A percentile compares a stretch with the other conserved stretches of the same genome.
Conservation (phyloP, 176 grass and related monocot species). For the Carex kokanica region DNA sequence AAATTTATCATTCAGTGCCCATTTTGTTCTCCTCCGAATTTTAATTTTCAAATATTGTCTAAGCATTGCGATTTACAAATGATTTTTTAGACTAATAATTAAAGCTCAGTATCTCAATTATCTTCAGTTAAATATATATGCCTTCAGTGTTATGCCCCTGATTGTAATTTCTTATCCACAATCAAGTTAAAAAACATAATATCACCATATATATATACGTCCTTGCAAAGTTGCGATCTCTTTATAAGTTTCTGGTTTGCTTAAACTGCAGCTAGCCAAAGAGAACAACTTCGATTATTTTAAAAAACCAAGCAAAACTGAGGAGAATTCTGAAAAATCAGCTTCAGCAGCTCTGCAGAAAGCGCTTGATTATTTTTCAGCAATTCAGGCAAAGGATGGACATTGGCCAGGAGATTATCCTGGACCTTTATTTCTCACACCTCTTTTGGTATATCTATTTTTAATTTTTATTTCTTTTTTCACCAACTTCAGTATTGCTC, state of each 20-base stretch:
- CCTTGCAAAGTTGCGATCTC: neutral
- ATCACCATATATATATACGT: too few relatives aligned
- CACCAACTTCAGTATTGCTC: neutral
- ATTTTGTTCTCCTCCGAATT: too few relatives aligned
- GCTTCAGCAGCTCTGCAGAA: constrained; percentile 33
- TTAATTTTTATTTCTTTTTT: neutral
- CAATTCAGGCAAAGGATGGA: constrained; percentile 69
- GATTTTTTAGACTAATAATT: neutral
- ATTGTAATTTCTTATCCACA: neutral
- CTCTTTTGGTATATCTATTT: constrained; percentile 46
- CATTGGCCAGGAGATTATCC: constrained; percentile 75
- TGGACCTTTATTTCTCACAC: constrained; percentile 56
- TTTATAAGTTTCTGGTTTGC: neutral
- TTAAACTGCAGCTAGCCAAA: constrained; percentile 47
- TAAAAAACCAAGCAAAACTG: constrained; percentile 15
- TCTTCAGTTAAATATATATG: neutral
- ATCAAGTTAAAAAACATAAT: neutral
- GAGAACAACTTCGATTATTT: constrained; percentile 36
- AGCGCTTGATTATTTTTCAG: constrained; percentile 49
- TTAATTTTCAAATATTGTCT: too few relatives aligned
- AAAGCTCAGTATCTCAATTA: neutral
- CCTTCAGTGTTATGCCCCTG: too few relatives aligned
- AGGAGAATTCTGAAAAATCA: neutral
- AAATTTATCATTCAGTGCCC: too few relatives aligned
- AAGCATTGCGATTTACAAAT: too few relatives aligned